phyloP scores from a whole-genome alignment of 257 asterid genomes.

The Fraxinus pennsylvanica region DNA sequence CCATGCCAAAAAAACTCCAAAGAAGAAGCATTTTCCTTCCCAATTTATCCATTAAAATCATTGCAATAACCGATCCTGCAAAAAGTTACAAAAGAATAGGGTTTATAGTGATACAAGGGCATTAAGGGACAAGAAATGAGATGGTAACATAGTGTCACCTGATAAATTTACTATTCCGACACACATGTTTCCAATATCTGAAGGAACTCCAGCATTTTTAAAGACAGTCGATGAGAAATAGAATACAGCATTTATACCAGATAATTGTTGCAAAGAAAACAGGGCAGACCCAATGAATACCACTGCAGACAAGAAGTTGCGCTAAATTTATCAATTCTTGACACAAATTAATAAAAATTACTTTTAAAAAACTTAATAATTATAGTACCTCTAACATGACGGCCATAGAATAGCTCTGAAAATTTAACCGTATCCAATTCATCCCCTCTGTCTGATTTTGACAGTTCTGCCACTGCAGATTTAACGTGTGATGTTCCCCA shows the following conservation, averaged over 20 bases:
- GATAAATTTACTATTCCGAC: slow-evolving; percentile 76
- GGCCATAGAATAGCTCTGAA: slow-evolving; percentile 68
- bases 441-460: slow-evolving; percentile 73
- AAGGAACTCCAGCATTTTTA: slow-evolving; percentile 85
- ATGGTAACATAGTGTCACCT: slow-evolving; percentile 43
- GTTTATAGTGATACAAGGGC: slow-evolving; percentile 10
- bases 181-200: slow-evolving; percentile 75
- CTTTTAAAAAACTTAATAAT: neutral
- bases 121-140: neutral
- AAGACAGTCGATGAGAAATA: slow-evolving; percentile 92
- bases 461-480: slow-evolving; percentile 66
- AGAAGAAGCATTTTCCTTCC: slow-evolving; percentile 90
- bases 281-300: slow-evolving; percentile 73
- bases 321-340: slow-evolving; percentile 5
- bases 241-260: slow-evolving; percentile 97
- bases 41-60: slow-evolving; percentile 87
- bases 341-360: slow-evolving; percentile 15
- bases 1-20: slow-evolving; percentile 97
- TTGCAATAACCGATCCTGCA: slow-evolving; percentile 79
- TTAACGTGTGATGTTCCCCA: slow-evolving; percentile 80
- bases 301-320: slow-evolving; percentile 51
- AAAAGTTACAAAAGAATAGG: slow-evolving; percentile 20
- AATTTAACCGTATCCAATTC: slow-evolving; percentile 56
- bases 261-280: slow-evolving; percentile 84
- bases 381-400: slow-evolving; percentile 61